These are phyloP conservation scores for Lumnitzera littorea DNA, from an alignment of 345 rosid genomes.

Conservation along the genomic window DNA sequence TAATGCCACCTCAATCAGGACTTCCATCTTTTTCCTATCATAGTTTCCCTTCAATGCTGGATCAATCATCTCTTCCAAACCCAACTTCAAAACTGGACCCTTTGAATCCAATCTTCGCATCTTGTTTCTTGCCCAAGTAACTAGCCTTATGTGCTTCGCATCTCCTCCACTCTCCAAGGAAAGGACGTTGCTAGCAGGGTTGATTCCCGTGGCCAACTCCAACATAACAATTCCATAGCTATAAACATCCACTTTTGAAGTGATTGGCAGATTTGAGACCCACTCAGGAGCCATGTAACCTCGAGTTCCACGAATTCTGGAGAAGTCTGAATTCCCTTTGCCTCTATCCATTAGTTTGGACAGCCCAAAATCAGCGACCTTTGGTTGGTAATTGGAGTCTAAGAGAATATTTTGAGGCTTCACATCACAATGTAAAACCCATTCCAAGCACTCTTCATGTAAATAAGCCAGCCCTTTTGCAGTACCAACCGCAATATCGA, in stretches of 20 bases:
- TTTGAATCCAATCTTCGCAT: not conserved
- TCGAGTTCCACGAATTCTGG: constrained; percentile 20
- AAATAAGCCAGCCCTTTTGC: too few species aligned
- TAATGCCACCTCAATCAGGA: constrained; percentile 13
- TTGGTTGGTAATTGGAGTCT: too few species aligned
- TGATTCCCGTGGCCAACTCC: too few species aligned
- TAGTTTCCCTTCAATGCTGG: not conserved
- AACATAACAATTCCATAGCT: too few species aligned
- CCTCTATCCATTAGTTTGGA: constrained; percentile 13
- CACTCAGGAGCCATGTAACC: constrained; percentile 24
- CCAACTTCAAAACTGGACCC: not conserved
- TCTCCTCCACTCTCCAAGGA: constrained; percentile 7
- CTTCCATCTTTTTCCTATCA: constrained; percentile 3
- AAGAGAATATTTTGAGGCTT: too few species aligned
- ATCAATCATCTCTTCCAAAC: too few species aligned
- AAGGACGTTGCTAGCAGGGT: not conserved
- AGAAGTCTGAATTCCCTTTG: constrained; percentile 5
- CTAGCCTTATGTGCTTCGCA: constrained; percentile 12
- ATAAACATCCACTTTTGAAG: too few species aligned
- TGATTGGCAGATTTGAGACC: constrained; percentile 8
- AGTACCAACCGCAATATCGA: too few species aligned
- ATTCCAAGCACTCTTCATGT: too few species aligned
- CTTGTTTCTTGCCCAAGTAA: constrained; percentile 13
- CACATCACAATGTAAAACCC: too few species aligned
- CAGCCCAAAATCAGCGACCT: too few species aligned